Percentiles rank a stretch among this genome's conserved stretches.
Conservation (phyloP, 345 rosid species). For the Sisymbrium irio region DNA sequence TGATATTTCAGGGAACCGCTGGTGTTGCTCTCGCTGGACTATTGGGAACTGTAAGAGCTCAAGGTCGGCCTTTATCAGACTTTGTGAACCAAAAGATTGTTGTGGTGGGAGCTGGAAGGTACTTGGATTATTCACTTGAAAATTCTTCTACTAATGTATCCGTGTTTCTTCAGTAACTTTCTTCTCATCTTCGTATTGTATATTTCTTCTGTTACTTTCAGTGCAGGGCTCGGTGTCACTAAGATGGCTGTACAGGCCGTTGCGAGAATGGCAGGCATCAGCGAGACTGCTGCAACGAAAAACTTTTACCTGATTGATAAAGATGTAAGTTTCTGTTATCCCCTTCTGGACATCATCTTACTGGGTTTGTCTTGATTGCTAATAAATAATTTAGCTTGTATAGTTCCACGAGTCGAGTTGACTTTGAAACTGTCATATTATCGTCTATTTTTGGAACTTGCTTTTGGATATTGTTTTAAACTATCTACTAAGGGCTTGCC, state of each 20-base stretch:
- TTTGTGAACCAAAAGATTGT: conserved; percentile 93
- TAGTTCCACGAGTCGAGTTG: conserved; percentile 13
- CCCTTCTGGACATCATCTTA: not conserved
- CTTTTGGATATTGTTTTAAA: conserved; percentile 11
- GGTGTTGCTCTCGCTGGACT: conserved; percentile 99
- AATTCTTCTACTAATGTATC: not conserved
- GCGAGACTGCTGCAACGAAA: conserved; percentile 45
- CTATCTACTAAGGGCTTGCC: conserved; percentile 6
- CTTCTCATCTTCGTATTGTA: conserved; percentile 7
- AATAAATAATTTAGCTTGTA: not conserved
- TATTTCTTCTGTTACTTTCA: conserved; percentile 37
- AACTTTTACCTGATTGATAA: conserved; percentile 80
- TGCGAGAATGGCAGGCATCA: conserved; percentile 72
- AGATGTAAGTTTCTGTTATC: conserved; percentile 58
- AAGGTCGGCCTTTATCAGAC: conserved; percentile 79
- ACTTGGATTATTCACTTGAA: conserved; percentile 28
- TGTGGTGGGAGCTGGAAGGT: conserved; percentile 99
- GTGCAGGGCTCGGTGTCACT: conserved; percentile 99
- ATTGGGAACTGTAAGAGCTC: conserved; percentile 90
- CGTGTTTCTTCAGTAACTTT: not conserved
- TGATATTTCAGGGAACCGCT: conserved; percentile 80
- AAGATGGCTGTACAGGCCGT: conserved; percentile 73
- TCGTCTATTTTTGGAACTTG: not conserved
- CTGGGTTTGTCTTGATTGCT: conserved; percentile 2
- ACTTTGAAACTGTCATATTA: conserved; percentile 28